Conservation (phyloP, 1,284 basidiomycete species). For the Schizopora paradoxa region DNA sequence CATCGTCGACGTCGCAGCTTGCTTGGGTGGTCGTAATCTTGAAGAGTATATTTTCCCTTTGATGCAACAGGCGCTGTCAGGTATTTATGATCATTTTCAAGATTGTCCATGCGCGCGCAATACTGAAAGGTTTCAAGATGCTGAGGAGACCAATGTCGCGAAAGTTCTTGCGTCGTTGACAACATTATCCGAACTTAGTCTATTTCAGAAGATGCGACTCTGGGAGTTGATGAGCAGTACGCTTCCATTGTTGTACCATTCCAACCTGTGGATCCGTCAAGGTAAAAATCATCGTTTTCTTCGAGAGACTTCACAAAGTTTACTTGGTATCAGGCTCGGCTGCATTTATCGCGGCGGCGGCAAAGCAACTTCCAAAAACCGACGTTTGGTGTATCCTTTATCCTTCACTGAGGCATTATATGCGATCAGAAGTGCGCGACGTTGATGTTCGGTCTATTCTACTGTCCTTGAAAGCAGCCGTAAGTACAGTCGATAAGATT, state of each 20-base stretch:
- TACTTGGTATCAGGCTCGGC: slow-evolving; percentile 61
- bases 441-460: slow-evolving; percentile 76
- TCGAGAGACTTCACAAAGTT: too few species aligned
- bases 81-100: slow-evolving; percentile 34
- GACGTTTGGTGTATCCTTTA: slow-evolving; percentile 98
- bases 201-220: slow-evolving; percentile 88
- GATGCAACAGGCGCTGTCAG: slow-evolving; percentile 89
- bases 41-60: slow-evolving; percentile 91
- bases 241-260: slow-evolving; percentile 89
- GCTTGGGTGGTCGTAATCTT: slow-evolving; percentile 80
- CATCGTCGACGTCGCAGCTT: slow-evolving; percentile 91
- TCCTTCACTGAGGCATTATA: slow-evolving; percentile 80
- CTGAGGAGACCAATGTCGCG: slow-evolving; percentile 90
- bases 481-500: slow-evolving; percentile 35
- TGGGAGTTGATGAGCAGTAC: slow-evolving; percentile 91
- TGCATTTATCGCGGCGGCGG: slow-evolving; percentile 82
- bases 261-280: slow-evolving; percentile 95
- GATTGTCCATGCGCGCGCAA: slow-evolving; percentile 2
- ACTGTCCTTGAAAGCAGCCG: slow-evolving; percentile 70
- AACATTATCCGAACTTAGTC: slow-evolving; percentile 77
- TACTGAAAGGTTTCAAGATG: slow-evolving; percentile 48
- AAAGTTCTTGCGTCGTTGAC: slow-evolving; percentile 83
- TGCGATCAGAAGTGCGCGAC: slow-evolving; percentile 79
- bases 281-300: slow-evolving; percentile 39
- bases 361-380: slow-evolving; percentile 71